Percentiles rank a stretch among this genome's conserved stretches.
These are phyloP conservation scores for Paramecium pentaurelia DNA, from an alignment of 73 alveolate genomes.

Conservation along the genomic window DNA sequence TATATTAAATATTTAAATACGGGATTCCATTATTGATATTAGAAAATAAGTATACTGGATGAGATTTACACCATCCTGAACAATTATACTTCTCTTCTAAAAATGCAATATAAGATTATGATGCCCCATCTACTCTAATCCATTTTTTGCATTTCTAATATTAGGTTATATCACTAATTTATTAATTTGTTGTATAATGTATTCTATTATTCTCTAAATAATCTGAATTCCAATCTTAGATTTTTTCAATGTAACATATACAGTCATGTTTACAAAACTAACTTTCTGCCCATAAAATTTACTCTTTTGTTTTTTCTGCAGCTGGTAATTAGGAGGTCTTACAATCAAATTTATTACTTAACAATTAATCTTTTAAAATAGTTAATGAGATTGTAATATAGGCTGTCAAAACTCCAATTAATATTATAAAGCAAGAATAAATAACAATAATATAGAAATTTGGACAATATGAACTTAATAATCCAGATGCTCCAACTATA, in stretches of 20 bases:
- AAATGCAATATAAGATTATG: background rate
- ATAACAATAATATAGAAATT: background rate
- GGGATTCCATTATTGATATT: constrained; percentile 3
- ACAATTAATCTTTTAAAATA: background rate
- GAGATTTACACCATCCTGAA: background rate
- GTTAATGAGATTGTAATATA: background rate
- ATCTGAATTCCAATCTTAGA: background rate
- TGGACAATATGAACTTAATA: background rate
- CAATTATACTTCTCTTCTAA: background rate
- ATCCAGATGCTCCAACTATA: background rate
- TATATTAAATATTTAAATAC: background rate
- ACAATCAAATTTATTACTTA: background rate
- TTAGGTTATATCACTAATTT: background rate
- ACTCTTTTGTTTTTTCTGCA: background rate
- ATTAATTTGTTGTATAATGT: background rate
- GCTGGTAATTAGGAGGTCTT: background rate
- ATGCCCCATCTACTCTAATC: background rate
- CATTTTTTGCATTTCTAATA: background rate
- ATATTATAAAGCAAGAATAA: background rate
- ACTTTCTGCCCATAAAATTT: background rate
- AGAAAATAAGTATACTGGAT: background rate
- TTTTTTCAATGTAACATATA: background rate
- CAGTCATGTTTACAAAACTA: constrained; percentile 3
- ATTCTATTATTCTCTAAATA: background rate
- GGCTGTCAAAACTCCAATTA: background rate